These are phyloP conservation scores for Apiospora pterosperma DNA, from an alignment of 2,329 filamentous ascomycete genomes.

Conservation along the genomic window DNA sequence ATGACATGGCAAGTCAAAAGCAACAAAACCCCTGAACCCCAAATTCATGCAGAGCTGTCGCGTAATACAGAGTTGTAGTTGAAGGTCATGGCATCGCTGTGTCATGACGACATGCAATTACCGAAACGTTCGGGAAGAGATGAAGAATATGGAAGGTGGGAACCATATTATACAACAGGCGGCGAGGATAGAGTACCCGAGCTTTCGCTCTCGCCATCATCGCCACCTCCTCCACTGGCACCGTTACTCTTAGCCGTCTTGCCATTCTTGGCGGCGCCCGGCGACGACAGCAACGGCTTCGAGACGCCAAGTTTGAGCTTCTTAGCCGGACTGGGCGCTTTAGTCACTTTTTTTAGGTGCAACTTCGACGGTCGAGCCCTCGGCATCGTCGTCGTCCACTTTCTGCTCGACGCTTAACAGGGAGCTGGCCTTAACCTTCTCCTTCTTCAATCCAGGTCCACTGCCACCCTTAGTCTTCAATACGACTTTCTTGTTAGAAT, in stretches of 20 bases:
- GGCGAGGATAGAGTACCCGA: conserved; percentile 56
- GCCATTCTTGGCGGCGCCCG: conserved; percentile 46
- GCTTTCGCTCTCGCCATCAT: conserved; percentile 53
- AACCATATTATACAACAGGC: conserved; percentile 27
- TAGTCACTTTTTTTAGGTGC: conserved; percentile 38
- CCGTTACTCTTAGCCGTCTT: conserved; percentile 27
- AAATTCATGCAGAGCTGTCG: conserved; percentile 1
- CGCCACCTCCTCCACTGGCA: conserved; percentile 18
- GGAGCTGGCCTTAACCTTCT: conserved; percentile 51
- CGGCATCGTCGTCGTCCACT: conserved; percentile 32
- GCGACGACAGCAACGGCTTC: conserved; percentile 46
- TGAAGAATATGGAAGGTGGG: neutral
- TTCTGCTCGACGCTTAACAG: conserved; percentile 48
- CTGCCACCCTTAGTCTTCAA: conserved; percentile 46
- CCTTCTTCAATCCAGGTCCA: conserved; percentile 42
- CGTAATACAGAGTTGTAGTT: conserved; percentile 2
- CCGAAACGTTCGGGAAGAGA: neutral
- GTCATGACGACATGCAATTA: neutral
- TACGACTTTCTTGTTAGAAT: conserved; percentile 50
- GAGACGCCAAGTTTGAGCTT: conserved; percentile 40
- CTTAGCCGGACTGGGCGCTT: conserved; percentile 40
- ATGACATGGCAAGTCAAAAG: neutral
- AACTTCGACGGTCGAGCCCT: conserved; percentile 35
- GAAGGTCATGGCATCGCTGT: neutral
- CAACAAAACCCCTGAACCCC: conserved; percentile 7